Evolutionary conservation across 208 protist genomes (phyloP).

Genomic region (Porcisia deanei): DNA sequence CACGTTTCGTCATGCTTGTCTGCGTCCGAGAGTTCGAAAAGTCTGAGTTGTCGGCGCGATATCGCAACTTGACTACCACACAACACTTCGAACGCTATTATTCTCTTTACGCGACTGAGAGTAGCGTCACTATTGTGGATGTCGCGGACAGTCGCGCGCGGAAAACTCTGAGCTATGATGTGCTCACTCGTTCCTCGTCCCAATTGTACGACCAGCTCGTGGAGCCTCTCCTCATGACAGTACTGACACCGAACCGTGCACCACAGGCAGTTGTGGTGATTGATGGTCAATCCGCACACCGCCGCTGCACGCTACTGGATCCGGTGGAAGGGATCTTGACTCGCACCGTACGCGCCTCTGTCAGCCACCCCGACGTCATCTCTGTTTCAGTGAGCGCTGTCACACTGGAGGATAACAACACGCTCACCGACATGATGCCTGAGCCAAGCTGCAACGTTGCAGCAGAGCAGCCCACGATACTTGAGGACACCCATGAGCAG

Average conservation of each 20-base stretch:
- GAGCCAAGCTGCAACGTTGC: neutral
- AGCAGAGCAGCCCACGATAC: conserved; percentile 44
- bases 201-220: conserved; percentile 41
- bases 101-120: conserved; percentile 35
- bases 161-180: conserved; percentile 58
- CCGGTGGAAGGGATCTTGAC: conserved; percentile 47
- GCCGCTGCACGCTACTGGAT: conserved; percentile 42
- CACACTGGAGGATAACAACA: conserved; percentile 58
- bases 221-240: conserved; percentile 41
- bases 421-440: conserved; percentile 44
- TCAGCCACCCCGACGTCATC: conserved; percentile 28
- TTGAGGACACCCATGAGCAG: conserved; percentile 64
- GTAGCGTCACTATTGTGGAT: conserved; percentile 53
- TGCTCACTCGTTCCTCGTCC: conserved; percentile 13
- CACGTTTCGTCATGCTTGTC: conserved; percentile 39
- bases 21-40: conserved; percentile 45
- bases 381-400: conserved; percentile 55
- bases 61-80: neutral
- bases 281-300: conserved; percentile 43
- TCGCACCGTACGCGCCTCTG: conserved; percentile 19
- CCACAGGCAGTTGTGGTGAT: conserved; percentile 62
- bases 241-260: conserved; percentile 34
- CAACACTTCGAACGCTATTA: conserved; percentile 57
- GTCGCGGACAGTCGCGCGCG: conserved; percentile 68
- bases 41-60: conserved; percentile 28